phyloP scores from a whole-genome alignment of 345 rosid species.

The Rhodamnia rubescens region DNA sequence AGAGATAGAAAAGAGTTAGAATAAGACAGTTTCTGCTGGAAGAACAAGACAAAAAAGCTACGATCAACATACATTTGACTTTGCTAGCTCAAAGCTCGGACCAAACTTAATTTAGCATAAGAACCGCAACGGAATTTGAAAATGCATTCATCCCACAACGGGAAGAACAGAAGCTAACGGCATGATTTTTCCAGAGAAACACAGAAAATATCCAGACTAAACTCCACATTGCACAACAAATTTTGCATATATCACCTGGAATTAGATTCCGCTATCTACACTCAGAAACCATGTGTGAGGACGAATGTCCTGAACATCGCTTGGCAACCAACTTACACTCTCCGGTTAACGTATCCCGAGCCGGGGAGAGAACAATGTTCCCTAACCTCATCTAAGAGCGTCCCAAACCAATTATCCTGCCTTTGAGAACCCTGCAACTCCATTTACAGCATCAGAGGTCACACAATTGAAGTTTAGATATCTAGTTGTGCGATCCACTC shows the following conservation, averaged over 20 bases:
- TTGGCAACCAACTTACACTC: neutral
- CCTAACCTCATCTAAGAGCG: neutral
- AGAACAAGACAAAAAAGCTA: neutral
- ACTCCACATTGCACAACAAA: neutral
- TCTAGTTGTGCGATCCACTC: neutral
- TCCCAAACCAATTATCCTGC: neutral
- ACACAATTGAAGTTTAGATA: neutral
- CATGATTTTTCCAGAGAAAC: neutral
- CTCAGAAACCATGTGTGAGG: neutral
- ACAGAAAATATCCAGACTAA: neutral
- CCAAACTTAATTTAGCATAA: neutral
- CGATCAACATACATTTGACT: neutral
- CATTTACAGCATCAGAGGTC: neutral
- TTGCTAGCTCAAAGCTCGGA: neutral
- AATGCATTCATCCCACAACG: neutral
- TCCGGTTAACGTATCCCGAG: neutral
- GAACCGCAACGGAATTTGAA: neutral
- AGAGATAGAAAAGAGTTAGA: too few species aligned
- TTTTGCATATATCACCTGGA: neutral
- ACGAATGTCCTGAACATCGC: neutral
- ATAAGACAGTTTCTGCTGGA: neutral
- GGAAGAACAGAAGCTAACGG: neutral
- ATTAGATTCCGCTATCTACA: neutral
- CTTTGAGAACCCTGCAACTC: neutral
- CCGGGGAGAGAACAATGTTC: neutral